A percentile compares a stretch with the other conserved stretches of the same genome.
phyloP scores from a whole-genome alignment of 2,329 filamentous ascomycete species.

The Fusarium sp. region DNA sequence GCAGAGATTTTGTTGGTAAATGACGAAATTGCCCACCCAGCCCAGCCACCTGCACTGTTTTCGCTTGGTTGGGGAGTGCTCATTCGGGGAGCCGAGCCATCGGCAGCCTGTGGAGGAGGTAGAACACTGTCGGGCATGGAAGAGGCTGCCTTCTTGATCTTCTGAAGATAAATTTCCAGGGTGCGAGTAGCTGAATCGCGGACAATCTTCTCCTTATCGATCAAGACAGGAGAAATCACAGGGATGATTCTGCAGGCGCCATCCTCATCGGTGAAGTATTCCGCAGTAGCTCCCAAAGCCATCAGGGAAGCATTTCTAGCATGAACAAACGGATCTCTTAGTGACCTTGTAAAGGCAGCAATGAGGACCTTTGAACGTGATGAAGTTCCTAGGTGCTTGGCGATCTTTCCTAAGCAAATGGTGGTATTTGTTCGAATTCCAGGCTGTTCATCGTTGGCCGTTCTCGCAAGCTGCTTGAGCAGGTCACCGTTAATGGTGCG shows the following conservation, averaged over 20 bases:
- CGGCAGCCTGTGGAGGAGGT: conserved; percentile 72
- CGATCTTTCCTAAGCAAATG: conserved; percentile 96
- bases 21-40: conserved; percentile 98
- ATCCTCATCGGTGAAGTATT: conserved; percentile 91
- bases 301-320: conserved; percentile 91
- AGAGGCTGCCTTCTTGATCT: conserved; percentile 83
- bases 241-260: conserved; percentile 88
- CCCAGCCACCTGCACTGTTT: conserved; percentile 71
- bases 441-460: conserved; percentile 96
- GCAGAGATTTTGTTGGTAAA: conserved; percentile 95
- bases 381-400: conserved; percentile 84
- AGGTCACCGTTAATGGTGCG: conserved; percentile 94
- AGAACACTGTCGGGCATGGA: conserved; percentile 86
- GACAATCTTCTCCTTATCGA: conserved; percentile 96
- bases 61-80: conserved; percentile 80
- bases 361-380: conserved; percentile 91
- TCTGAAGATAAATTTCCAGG: conserved; percentile 86
- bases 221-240: conserved; percentile 83
- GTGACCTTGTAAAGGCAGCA: conserved; percentile 89
- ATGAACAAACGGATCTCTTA: conserved; percentile 95
- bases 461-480: conserved; percentile 91
- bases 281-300: conserved; percentile 86
- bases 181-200: conserved; percentile 94
- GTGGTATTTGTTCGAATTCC: conserved; percentile 98
- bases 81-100: conserved; percentile 77